Evolutionary conservation across 345 rosid genomes (phyloP).

Genomic region (Lagerstroemia speciosa): DNA sequence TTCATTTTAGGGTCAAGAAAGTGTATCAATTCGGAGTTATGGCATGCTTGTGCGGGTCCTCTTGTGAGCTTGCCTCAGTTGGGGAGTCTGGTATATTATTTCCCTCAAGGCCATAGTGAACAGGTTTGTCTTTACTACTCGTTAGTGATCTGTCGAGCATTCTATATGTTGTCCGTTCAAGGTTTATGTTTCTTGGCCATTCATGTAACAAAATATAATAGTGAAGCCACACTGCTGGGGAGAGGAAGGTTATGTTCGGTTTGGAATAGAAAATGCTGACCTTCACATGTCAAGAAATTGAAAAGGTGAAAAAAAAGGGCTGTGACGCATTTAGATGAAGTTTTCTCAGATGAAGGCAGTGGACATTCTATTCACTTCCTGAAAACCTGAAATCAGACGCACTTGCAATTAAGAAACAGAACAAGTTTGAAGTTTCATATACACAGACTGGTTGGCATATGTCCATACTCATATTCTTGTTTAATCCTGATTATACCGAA

Average conservation of each 20-base stretch:
- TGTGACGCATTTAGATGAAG: not conserved
- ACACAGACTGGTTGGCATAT: too few species aligned
- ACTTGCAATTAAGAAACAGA: not conserved
- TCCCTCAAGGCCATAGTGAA: slow-evolving; percentile 98
- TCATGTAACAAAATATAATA: too few species aligned
- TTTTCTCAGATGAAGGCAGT: not conserved
- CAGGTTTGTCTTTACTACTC: slow-evolving; percentile 47
- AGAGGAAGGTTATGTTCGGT: not conserved
- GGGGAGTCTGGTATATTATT: slow-evolving; percentile 85
- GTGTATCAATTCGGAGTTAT: slow-evolving; percentile 76
- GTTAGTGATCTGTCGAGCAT: not conserved
- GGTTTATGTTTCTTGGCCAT: not conserved
- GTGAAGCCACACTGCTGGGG: not conserved
- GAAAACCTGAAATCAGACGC: not conserved
- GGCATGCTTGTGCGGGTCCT: slow-evolving; percentile 99
- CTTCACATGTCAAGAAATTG: not conserved
- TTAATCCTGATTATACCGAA: not conserved
- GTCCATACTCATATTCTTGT: not conserved
- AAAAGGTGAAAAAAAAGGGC: not conserved
- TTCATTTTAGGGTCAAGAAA: slow-evolving; percentile 47
- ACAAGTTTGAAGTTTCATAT: too few species aligned
- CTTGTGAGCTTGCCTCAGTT: slow-evolving; percentile 89
- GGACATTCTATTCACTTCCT: not conserved
- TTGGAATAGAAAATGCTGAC: not conserved
- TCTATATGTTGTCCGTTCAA: not conserved